A percentile compares a stretch with the other conserved stretches of the same genome.
Evolutionary conservation across 148 eudicot species (phyloP).

Genomic region (Oxyria digyna): DNA sequence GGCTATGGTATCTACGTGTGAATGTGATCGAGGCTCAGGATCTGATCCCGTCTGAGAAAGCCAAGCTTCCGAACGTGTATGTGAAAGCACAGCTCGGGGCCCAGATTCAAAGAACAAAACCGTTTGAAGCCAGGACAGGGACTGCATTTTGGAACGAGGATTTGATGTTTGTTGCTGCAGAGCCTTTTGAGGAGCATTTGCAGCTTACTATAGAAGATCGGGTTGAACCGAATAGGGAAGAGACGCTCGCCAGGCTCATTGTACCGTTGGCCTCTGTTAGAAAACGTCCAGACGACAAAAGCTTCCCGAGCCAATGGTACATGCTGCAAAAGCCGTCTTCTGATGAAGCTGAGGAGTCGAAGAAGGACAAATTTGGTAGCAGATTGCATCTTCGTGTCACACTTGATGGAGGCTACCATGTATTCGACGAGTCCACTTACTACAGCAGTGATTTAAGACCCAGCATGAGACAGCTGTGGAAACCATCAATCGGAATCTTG

Average conservation of each 20-base stretch:
- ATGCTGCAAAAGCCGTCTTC: constrained; percentile 39
- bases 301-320: constrained; percentile 46
- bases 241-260: constrained; percentile 42
- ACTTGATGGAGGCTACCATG: constrained; percentile 92
- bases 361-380: constrained; percentile 48
- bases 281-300: constrained; percentile 60
- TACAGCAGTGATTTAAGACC: constrained; percentile 87
- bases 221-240: constrained; percentile 49
- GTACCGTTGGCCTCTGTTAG: constrained; percentile 42
- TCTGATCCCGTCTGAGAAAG: constrained; percentile 33
- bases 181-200: constrained; percentile 78
- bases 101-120: constrained; percentile 42
- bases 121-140: constrained; percentile 38
- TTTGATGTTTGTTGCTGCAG: constrained; percentile 81
- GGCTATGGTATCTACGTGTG: constrained; percentile 68
- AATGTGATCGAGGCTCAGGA: constrained; percentile 70
- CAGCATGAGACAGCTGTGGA: constrained; percentile 75
- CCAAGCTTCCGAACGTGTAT: constrained; percentile 51
- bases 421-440: constrained; percentile 77
- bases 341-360: constrained; percentile 28
- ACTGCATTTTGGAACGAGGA: constrained; percentile 81
- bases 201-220: constrained; percentile 64
- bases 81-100: constrained; percentile 50
- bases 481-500: constrained; percentile 52
- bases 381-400: constrained; percentile 65